Evolutionary conservation across 1,139 yeast genomes (phyloP).

Genomic region (Suhomyces chickasaworum): DNA sequence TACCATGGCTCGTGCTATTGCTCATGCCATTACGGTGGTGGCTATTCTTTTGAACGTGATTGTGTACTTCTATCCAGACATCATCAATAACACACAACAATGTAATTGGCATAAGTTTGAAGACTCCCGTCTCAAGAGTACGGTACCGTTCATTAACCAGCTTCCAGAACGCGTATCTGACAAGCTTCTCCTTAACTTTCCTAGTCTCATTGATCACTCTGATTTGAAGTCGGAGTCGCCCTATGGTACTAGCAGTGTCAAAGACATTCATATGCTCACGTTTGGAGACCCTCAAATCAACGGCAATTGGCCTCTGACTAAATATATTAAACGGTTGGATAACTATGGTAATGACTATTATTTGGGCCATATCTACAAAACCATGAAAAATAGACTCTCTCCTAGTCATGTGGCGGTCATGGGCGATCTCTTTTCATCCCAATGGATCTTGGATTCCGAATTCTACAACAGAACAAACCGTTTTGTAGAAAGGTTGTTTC

Average conservation of each 20-base stretch:
- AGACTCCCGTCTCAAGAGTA: constrained; percentile 16
- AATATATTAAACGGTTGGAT: constrained; percentile 76
- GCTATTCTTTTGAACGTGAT: constrained; percentile 55
- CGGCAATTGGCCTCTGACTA: constrained; percentile 74
- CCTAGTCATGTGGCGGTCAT: constrained; percentile 86
- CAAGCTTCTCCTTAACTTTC: constrained; percentile 31
- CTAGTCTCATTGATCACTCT: constrained; percentile 24
- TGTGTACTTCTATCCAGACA: constrained; percentile 74
- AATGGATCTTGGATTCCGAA: constrained; percentile 90
- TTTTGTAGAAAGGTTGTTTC: constrained; percentile 65
- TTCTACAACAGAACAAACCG: constrained; percentile 77
- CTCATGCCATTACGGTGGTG: constrained; percentile 29
- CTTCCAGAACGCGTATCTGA: constrained; percentile 23
- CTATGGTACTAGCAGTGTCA: constrained; percentile 19
- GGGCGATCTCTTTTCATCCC: constrained; percentile 94
- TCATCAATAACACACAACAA: constrained; percentile 43
- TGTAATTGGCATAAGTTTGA: constrained; percentile 60
- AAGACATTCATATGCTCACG: constrained; percentile 67
- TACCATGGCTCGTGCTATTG: constrained; percentile 7
- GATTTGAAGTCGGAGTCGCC: constrained; percentile 7
- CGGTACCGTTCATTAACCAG: constrained; percentile 22
- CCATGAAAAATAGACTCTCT: constrained; percentile 59
- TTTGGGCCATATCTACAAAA: constrained; percentile 75
- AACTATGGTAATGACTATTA: constrained; percentile 86
- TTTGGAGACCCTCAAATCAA: constrained; percentile 97